A percentile compares a stretch with the other conserved stretches of the same genome.
phyloP scores from a whole-genome alignment of 2,329 filamentous ascomycete species.

The Sarocladium kiliense region DNA sequence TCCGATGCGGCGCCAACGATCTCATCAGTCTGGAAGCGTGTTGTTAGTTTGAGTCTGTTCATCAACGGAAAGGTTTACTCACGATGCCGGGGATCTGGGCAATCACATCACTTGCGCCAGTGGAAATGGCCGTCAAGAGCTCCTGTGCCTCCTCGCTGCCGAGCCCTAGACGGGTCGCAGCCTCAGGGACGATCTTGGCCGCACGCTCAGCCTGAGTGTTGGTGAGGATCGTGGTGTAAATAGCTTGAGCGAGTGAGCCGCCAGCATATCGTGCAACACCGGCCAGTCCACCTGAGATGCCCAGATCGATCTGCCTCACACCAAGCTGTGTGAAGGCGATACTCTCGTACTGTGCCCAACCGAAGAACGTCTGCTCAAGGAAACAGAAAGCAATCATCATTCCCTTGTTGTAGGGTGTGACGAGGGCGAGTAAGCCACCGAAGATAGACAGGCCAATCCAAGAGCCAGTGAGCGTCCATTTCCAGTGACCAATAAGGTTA shows the following conservation, averaged over 20 bases:
- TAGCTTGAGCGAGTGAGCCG: constrained; percentile 32
- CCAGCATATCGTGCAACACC: constrained; percentile 37
- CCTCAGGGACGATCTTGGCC: constrained; percentile 25
- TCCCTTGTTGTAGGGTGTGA: constrained; percentile 35
- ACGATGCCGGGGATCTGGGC: constrained; percentile 19
- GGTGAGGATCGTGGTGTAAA: constrained; percentile 35
- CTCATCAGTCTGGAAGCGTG: constrained; percentile 11
- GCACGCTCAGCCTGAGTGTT: constrained; percentile 27
- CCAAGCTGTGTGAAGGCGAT: constrained; percentile 44
- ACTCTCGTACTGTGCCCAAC: constrained; percentile 40
- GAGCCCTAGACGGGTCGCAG: constrained; percentile 28
- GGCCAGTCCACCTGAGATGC: constrained; percentile 47
- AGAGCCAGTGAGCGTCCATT: constrained; percentile 38
- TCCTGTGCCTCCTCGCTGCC: constrained; percentile 21
- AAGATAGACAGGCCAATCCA: constrained; percentile 41
- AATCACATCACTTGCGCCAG: constrained; percentile 16
- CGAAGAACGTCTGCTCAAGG: constrained; percentile 38
- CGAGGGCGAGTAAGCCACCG: constrained; percentile 36
- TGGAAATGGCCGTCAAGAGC: constrained; percentile 23
- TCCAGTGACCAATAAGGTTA: constrained; percentile 36
- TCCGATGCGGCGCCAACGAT: constrained; percentile 21
- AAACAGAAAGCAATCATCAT: constrained; percentile 43
- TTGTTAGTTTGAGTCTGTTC: background rate
- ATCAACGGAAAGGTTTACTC: background rate
- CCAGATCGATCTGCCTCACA: constrained; percentile 40